Conservation (phyloP, 2,329 filamentous ascomycete genomes). For the Venturiaceae sp. region DNA sequence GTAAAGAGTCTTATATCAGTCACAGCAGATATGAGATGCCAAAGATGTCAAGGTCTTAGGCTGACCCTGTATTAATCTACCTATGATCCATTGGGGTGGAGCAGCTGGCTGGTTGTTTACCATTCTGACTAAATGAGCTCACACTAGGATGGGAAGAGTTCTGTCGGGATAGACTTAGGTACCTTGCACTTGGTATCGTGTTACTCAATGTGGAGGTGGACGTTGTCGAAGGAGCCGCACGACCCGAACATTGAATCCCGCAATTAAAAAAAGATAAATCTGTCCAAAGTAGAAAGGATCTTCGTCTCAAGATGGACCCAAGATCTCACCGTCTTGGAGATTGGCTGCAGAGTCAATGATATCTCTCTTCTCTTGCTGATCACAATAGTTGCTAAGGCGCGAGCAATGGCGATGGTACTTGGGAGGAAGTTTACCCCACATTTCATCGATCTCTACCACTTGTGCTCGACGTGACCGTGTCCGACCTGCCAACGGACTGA, state of each 20-base stretch:
- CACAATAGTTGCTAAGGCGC: too few relatives aligned
- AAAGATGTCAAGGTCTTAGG: not conserved
- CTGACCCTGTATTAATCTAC: not conserved
- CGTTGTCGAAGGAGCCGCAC: not conserved
- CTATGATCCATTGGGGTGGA: not conserved
- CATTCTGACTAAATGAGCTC: not conserved
- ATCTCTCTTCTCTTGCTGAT: too few relatives aligned
- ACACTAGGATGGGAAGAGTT: not conserved
- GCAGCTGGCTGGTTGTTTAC: not conserved
- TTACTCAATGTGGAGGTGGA: not conserved
- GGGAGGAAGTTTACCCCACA: too few relatives aligned
- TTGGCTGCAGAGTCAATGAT: too few relatives aligned
- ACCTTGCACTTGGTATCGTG: not conserved
- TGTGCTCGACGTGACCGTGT: too few relatives aligned
- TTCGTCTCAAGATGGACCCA: not conserved
- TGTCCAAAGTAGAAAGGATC: not conserved
- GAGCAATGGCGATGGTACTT: not conserved
- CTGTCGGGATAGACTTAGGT: not conserved
- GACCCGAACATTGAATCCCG: not conserved
- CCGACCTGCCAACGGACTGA: too few relatives aligned
- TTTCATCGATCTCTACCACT: too few relatives aligned
- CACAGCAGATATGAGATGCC: not conserved
- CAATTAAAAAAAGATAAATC: too few relatives aligned
- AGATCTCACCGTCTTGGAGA: too few relatives aligned
- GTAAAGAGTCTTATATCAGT: not conserved